Conservation (phyloP, 495 filamentous ascomycete genomes). For the Aspergillus haitiensis region DNA sequence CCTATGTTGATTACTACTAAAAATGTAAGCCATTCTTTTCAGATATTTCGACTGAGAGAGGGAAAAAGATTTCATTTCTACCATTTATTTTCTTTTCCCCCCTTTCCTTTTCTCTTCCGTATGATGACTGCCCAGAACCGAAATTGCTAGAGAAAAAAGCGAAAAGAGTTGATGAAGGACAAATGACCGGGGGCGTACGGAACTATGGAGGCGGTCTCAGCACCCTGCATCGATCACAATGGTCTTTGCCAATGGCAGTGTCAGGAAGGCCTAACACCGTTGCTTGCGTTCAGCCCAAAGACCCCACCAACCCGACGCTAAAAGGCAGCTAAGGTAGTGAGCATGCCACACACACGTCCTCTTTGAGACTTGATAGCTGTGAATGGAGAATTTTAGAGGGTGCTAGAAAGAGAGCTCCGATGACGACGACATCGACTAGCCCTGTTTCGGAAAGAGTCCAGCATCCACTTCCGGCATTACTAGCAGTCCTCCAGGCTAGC, state of each 20-base stretch:
- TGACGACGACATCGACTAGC: constrained; percentile 25
- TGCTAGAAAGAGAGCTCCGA: constrained; percentile 13
- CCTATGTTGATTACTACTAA: too few species aligned
- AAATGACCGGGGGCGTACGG: constrained; percentile 20
- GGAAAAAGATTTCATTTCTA: not conserved
- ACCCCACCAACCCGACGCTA: constrained; percentile 21
- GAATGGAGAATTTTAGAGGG: constrained; percentile 1
- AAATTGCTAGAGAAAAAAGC: not conserved
- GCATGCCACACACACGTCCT: constrained; percentile 22
- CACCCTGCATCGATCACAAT: constrained; percentile 45
- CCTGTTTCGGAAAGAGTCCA: constrained; percentile 15
- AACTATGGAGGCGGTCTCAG: constrained; percentile 23
- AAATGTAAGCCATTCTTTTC: too few species aligned
- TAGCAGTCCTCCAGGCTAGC: too few species aligned
- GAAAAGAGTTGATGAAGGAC: constrained; percentile 20
- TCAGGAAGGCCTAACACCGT: constrained; percentile 24
- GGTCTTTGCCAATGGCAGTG: constrained; percentile 26
- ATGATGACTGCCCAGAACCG: not conserved
- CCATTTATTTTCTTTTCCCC: not conserved
- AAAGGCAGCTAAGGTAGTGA: constrained; percentile 24
- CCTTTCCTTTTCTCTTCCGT: constrained; percentile 6
- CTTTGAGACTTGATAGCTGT: constrained; percentile 7
- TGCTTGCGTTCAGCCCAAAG: constrained; percentile 26
- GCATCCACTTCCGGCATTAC: not conserved
- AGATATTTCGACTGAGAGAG: not conserved